Evolutionary conservation across 306 rosid species (phyloP), one percentile per base, ranked within the genome.

Genomic region (Argentina anserina): DNA sequence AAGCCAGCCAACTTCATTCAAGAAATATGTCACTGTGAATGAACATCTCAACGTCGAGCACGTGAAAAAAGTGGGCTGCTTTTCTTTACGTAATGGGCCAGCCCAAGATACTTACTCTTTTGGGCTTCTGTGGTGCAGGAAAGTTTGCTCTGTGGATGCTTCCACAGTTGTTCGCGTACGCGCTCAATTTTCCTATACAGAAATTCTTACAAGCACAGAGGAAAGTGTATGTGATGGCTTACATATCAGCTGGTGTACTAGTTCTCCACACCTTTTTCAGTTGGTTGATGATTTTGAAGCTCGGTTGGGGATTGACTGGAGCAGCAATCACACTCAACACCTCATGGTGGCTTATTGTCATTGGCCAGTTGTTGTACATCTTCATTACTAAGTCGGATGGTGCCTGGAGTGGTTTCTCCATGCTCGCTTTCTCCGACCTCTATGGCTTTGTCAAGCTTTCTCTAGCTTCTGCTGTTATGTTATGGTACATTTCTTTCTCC

Each of bases 141-240:
- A 81, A 71, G 62, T 90, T 90, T 79, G 90, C 97, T 36, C 0
- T 79, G 37, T 81, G 76, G 89, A 88, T 90, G 97, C 34, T 90
- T 81, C 97, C 97, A 0, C 97, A 90, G 23, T 41, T 90, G 82
- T 90, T 82, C 74, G 97, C 97, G 15, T 86, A 88, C 42, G 90
- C 92, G 1, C 0, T 87, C 28, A 88, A 90, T 50, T 90, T 90
- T 60, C 97, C 94, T 56, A 85, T 88, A 15, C 89, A 84, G 33
- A 90, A 90, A 59, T 90, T 90, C 85, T 82, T 90, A 64, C 97
- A 90, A 70, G 64, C 97, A 50, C 97, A 90, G 75, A 71, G 97
- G 49, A 88, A 90, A 75, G 92, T 86, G 2, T 9, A 63, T 0
- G 94, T 90, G 65, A 88, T 90, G 82, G 73, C 92, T 9, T 85